Conservation (phyloP, 2,329 filamentous ascomycete species). For the Fusarium chuoi region DNA sequence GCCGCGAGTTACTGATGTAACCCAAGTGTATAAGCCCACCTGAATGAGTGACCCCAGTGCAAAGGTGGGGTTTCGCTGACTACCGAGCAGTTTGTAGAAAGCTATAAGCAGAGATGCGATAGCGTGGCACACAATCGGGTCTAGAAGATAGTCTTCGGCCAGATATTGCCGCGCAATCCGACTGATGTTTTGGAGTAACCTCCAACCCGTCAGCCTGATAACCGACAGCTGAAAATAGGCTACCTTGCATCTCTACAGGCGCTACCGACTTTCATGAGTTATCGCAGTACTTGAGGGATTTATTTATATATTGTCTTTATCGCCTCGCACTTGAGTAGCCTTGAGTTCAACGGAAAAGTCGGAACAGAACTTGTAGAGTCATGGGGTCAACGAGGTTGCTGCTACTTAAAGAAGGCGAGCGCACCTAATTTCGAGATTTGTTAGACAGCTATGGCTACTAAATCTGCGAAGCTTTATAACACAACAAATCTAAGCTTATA, state of each 20-base stretch:
- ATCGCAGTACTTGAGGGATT: neutral
- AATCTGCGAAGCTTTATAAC: fast-evolving
- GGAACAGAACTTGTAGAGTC: neutral
- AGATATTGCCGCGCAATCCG: too few species aligned
- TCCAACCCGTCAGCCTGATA: too few species aligned
- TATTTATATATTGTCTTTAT: neutral
- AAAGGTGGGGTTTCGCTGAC: too few species aligned
- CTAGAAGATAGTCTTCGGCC: too few species aligned
- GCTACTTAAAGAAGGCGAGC: neutral
- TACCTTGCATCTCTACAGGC: neutral
- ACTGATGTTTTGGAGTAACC: too few species aligned
- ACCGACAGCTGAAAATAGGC: too few species aligned
- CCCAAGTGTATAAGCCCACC: too few species aligned
- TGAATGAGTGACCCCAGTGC: too few species aligned
- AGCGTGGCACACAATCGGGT: too few species aligned
- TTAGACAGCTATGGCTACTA: fast-evolving
- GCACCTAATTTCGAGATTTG: fast-evolving
- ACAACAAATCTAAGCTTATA: fast-evolving
- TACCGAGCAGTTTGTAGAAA: too few species aligned
- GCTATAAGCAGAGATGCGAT: too few species aligned
- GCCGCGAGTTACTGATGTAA: too few species aligned
- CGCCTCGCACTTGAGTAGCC: neutral
- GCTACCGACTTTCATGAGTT: neutral
- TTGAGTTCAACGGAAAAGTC: neutral
- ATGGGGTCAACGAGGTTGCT: neutral